Evolutionary conservation across 2,329 filamentous ascomycete genomes (phyloP).

Genomic region (Colletotrichum acutatum): DNA sequence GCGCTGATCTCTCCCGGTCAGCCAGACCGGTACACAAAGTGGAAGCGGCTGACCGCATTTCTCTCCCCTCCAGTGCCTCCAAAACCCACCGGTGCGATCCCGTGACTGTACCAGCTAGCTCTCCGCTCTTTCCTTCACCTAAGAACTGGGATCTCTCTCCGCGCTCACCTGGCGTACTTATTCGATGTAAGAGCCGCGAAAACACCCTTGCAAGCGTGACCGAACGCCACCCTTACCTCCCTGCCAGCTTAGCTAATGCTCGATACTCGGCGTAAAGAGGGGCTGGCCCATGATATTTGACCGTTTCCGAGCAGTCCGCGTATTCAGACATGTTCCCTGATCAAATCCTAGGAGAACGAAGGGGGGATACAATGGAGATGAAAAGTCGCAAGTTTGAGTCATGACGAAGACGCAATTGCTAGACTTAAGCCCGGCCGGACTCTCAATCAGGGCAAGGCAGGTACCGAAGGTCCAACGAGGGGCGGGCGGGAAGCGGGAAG

Average conservation of each 20-base stretch:
- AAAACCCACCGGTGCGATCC: not conserved
- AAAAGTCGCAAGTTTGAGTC: not conserved
- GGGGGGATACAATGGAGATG: not conserved
- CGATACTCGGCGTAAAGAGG: not conserved
- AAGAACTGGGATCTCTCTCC: not conserved
- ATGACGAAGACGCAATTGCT: not conserved
- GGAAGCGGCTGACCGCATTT: not conserved
- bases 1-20: not conserved
- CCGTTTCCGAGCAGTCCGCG: constrained; percentile 6
- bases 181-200: not conserved
- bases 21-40: not conserved
- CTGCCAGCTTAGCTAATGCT: not conserved
- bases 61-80: not conserved
- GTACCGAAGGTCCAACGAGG: not conserved
- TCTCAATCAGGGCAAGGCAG: not conserved
- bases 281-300: not conserved
- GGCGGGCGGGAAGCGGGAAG: not conserved
- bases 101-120: not conserved
- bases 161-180: not conserved
- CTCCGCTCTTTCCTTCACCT: not conserved
- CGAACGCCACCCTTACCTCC: not conserved
- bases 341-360: not conserved
- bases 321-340: not conserved
- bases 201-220: not conserved
- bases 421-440: not conserved